Evolutionary conservation across 148 eudicot species (phyloP), one percentile per base, ranked within the genome.

Genomic region (Euryodendron excelsum): DNA sequence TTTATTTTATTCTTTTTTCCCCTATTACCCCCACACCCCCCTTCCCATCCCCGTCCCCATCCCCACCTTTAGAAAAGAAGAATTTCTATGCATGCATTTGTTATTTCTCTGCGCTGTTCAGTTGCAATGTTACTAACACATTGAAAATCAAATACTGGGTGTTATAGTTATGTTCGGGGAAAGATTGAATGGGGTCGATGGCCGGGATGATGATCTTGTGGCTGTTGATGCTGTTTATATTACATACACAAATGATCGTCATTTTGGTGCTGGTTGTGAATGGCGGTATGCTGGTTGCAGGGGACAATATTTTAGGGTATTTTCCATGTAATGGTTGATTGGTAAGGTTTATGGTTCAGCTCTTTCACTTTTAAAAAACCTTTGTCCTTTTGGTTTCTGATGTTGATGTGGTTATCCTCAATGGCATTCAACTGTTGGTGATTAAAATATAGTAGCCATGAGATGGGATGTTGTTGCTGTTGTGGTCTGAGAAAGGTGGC

Each of bases 131-230:
- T 44, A 45, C 78, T 82, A 60, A 82, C 41, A n/a, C 33, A 18
- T 37, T 59, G 50, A 74, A 30, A 74, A 55, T 25, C 72, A 41
- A 72, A 52, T 48, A 62, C 81, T 90, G 86, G 82, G 72, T 80
- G 80, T 82, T 82, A 78, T 90, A 90, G 90, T 84, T 82, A 64
- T 81, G 89, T 77, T 81, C 78, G 91, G 65, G 85, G 85, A 81
- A 88, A 85, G 80, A 77, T 69, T 41, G 80, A 83, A 67, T 31
- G 82, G 80, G 81, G 80, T 71, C 45, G 81, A 68, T 65, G 83
- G 76, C 70, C 71, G 78, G 78, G 82, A 75, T 76, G 79, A 62
- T 78, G 83, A 81, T 79, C 79, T 85, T 80, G 89, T 60, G 77
- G 86, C 81, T 82, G 85, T 80, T 78, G 82, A 21, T 77, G 87